A percentile compares a stretch with the other conserved stretches of the same genome.
Conservation (phyloP, 2,329 filamentous ascomycete genomes). For the Stagonosporopsis tanaceti region DNA sequence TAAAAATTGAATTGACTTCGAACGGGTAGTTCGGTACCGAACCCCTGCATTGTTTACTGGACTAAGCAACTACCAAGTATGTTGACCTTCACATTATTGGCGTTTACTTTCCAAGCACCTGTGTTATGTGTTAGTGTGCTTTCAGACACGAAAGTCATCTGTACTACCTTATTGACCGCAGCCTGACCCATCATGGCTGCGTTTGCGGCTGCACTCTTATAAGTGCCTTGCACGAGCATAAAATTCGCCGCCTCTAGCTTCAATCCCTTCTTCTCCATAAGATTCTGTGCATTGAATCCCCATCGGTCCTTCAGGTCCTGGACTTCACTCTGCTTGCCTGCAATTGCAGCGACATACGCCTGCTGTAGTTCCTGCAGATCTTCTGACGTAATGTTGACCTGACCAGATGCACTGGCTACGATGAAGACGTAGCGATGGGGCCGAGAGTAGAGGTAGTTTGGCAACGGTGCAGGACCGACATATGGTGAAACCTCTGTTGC, state of each 20-base stretch:
- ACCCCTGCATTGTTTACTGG: background rate
- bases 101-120: background rate
- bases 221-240: slow-evolving; percentile 28
- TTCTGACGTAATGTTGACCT: slow-evolving; percentile 22
- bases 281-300: slow-evolving; percentile 29
- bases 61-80: background rate
- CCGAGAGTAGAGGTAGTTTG: slow-evolving; percentile 31
- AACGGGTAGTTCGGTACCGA: no score
- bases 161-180: slow-evolving; percentile 25
- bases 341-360: slow-evolving; percentile 23
- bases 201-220: slow-evolving; percentile 27
- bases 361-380: slow-evolving; percentile 31
- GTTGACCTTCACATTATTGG: background rate
- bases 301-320: slow-evolving; percentile 37
- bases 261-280: slow-evolving; percentile 31
- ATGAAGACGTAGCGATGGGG: slow-evolving; percentile 36
- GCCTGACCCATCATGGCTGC: slow-evolving; percentile 27
- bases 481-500: slow-evolving; percentile 26
- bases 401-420: slow-evolving; percentile 18
- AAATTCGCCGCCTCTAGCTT: slow-evolving; percentile 29
- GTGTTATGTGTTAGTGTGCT: background rate
- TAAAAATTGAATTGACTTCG: no score
- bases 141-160: background rate
- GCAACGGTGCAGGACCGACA: slow-evolving; percentile 30
- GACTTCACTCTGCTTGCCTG: slow-evolving; percentile 26